phyloP scores from a whole-genome alignment of 306 rosid species.

The Prunus dulcis region DNA sequence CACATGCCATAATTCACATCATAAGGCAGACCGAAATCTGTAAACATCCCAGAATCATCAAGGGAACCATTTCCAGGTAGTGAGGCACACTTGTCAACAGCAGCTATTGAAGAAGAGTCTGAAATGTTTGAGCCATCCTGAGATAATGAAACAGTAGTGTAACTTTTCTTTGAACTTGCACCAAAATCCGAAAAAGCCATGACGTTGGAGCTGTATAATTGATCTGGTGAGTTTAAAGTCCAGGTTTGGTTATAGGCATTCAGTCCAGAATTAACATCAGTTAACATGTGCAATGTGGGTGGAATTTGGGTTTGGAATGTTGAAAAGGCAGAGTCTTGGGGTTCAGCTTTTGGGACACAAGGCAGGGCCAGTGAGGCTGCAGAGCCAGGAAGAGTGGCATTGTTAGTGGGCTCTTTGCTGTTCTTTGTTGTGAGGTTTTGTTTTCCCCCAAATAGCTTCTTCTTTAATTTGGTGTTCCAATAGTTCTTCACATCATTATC shows the following conservation, averaged over 20 bases:
- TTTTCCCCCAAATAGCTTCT: slow-evolving; percentile 53
- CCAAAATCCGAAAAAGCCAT: slow-evolving; percentile 32
- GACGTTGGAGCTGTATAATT: slow-evolving; percentile 7
- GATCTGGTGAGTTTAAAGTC: slow-evolving; percentile 15
- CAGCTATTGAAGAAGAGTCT: slow-evolving; percentile 34
- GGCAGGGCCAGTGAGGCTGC: neutral
- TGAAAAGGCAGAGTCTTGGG: slow-evolving; percentile 21
- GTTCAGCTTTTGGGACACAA: slow-evolving; percentile 21
- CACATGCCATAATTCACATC: slow-evolving; percentile 29
- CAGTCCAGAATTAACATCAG: slow-evolving; percentile 18
- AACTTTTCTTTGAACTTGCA: slow-evolving; percentile 26
- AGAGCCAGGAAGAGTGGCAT: slow-evolving; percentile 9
- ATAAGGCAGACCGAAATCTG: slow-evolving; percentile 49
- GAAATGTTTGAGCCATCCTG: slow-evolving; percentile 48
- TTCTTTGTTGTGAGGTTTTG: slow-evolving; percentile 21
- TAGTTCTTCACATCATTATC: slow-evolving; percentile 90
- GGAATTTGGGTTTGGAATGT: slow-evolving; percentile 23
- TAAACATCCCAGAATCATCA: slow-evolving; percentile 21
- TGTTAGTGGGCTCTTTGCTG: slow-evolving; percentile 8
- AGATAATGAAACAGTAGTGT: slow-evolving; percentile 27
- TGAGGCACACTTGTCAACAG: slow-evolving; percentile 23
- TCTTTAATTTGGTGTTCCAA: slow-evolving; percentile 87
- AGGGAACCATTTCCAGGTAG: slow-evolving; percentile 21
- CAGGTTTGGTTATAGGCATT: slow-evolving; percentile 9
- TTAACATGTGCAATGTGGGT: slow-evolving; percentile 7